These are phyloP conservation scores for Fusarium sp. DNA, from an alignment of 2,329 filamentous ascomycete genomes.

Conservation along the genomic window DNA sequence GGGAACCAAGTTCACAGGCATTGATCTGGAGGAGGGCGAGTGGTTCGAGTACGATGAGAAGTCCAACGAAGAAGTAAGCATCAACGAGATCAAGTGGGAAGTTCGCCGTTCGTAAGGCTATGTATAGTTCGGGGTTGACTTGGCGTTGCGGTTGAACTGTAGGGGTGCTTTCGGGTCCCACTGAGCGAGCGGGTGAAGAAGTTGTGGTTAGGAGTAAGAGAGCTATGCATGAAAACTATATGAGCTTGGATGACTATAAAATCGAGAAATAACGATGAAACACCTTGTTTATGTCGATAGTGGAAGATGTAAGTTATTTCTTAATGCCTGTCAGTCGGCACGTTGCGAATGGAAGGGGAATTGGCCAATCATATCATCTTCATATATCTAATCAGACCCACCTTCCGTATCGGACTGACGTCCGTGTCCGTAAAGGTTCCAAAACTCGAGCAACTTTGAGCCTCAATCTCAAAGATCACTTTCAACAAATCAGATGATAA, in stretches of 20 bases:
- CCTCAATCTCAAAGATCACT: slow-evolving; percentile 12
- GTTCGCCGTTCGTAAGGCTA: slow-evolving; percentile 76
- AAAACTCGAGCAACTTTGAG: slow-evolving; percentile 5
- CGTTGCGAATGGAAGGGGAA: neutral
- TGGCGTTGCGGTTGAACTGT: slow-evolving; percentile 3
- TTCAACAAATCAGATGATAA: neutral
- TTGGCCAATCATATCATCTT: slow-evolving; percentile 14
- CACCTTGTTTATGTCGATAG: neutral
- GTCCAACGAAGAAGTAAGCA: slow-evolving; percentile 89
- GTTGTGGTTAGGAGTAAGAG: neutral
- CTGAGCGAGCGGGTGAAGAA: neutral
- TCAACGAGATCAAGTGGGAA: slow-evolving; percentile 90
- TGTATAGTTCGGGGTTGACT: neutral
- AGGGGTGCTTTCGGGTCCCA: neutral
- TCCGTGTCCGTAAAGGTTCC: slow-evolving; percentile 35
- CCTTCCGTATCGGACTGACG: slow-evolving; percentile 1
- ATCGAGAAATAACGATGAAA: neutral
- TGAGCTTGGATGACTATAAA: neutral
- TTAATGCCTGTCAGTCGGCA: neutral
- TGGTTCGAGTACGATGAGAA: slow-evolving; percentile 99
- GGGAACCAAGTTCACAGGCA: slow-evolving; percentile 82
- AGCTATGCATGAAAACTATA: neutral
- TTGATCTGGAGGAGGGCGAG: slow-evolving; percentile 90
- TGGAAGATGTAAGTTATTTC: slow-evolving; percentile 10
- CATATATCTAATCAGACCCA: slow-evolving; percentile 21